A percentile compares a stretch with the other conserved stretches of the same genome.
Conservation (phyloP, 495 filamentous ascomycete species). For the Penicillium atrosanguineum region DNA sequence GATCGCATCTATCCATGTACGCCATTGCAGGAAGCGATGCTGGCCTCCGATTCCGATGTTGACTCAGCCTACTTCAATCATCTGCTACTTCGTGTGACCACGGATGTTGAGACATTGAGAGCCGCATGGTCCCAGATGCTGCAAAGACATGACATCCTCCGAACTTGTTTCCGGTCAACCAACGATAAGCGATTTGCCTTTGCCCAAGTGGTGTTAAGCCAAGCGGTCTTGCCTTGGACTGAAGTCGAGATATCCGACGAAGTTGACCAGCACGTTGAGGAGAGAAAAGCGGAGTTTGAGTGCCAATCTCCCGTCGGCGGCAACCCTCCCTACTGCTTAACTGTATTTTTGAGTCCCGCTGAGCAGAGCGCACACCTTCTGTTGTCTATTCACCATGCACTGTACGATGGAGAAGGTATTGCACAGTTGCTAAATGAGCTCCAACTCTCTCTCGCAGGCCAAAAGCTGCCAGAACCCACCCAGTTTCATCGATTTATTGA, state of each 20-base stretch:
- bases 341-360: slow-evolving; percentile 13
- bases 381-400: slow-evolving; percentile 73
- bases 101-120: slow-evolving; percentile 37
- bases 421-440: slow-evolving; percentile 62
- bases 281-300: slow-evolving; percentile 24
- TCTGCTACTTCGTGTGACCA: slow-evolving; percentile 46
- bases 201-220: slow-evolving; percentile 55
- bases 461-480: slow-evolving; percentile 32
- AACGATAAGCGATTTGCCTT: slow-evolving; percentile 47
- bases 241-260: slow-evolving; percentile 10
- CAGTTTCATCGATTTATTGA: slow-evolving; percentile 43
- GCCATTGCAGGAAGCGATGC: slow-evolving; percentile 78
- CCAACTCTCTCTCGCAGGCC: slow-evolving; percentile 47
- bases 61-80: slow-evolving; percentile 54
- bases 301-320: slow-evolving; percentile 16
- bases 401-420: slow-evolving; percentile 77
- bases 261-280: slow-evolving; percentile 17
- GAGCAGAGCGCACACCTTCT: slow-evolving; percentile 31
- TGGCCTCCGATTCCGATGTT: slow-evolving; percentile 49
- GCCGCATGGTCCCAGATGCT: slow-evolving; percentile 50
- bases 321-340: slow-evolving; percentile 30
- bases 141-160: slow-evolving; percentile 58
- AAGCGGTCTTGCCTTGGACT: slow-evolving; percentile 22
- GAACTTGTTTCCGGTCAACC: slow-evolving; percentile 61
- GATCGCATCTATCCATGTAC: slow-evolving; percentile 70